These are phyloP conservation scores for Alternaria dauci DNA, from an alignment of 2,329 filamentous ascomycete genomes.

Conservation along the genomic window DNA sequence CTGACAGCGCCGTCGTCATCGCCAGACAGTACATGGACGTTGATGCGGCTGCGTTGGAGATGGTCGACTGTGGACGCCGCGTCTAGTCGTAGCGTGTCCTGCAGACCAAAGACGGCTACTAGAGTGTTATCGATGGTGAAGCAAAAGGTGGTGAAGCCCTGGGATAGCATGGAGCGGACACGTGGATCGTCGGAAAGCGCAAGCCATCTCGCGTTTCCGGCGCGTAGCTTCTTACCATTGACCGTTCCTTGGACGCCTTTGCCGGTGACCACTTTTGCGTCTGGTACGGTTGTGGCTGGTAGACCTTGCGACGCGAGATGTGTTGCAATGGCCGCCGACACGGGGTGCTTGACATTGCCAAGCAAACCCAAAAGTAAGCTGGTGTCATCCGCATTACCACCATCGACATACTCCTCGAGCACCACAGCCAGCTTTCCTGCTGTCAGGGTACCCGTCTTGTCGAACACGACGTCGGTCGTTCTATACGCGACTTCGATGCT, in stretches of 20 bases:
- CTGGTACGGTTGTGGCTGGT: slow-evolving; percentile 10
- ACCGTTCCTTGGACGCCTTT: slow-evolving; percentile 55
- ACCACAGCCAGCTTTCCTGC: slow-evolving; percentile 59
- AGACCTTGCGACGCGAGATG: slow-evolving; percentile 49
- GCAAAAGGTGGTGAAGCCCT: slow-evolving; percentile 57
- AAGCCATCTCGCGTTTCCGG: slow-evolving; percentile 61
- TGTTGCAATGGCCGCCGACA: slow-evolving; percentile 59
- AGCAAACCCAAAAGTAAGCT: slow-evolving; percentile 49
- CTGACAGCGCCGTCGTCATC: slow-evolving; percentile 62
- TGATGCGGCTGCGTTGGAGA: slow-evolving; percentile 58
- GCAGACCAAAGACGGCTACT: slow-evolving; percentile 61
- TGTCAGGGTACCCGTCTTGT: slow-evolving; percentile 82
- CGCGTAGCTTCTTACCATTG: slow-evolving; percentile 45
- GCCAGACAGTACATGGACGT: slow-evolving; percentile 65
- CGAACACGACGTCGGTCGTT: slow-evolving; percentile 73
- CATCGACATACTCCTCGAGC: slow-evolving; percentile 32
- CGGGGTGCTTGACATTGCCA: slow-evolving; percentile 59
- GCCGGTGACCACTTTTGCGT: slow-evolving; percentile 52
- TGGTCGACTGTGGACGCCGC: slow-evolving; percentile 60
- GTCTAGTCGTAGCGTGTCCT: slow-evolving; percentile 59
- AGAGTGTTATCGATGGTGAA: slow-evolving; percentile 59
- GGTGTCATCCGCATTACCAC: slow-evolving; percentile 2
- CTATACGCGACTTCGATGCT: slow-evolving; percentile 70
- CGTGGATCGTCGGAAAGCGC: slow-evolving; percentile 54
- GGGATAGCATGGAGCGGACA: slow-evolving; percentile 41